Evolutionary conservation across 495 filamentous ascomycete genomes (phyloP).

Genomic region (Hyaloscypha hepaticicola): DNA sequence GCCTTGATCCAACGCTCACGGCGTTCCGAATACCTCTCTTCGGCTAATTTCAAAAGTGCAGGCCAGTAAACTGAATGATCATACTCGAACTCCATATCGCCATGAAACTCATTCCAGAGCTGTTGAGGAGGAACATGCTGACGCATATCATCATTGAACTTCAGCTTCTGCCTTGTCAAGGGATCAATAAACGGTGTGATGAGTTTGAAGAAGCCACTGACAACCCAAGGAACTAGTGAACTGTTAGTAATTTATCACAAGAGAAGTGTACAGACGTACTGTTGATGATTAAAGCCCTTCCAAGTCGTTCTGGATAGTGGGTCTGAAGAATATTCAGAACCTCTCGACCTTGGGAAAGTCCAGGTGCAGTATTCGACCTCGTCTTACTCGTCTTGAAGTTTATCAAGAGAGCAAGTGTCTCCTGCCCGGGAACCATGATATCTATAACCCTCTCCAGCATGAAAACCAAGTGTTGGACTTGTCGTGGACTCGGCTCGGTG

Average conservation of each 20-base stretch:
- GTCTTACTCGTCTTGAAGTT: conserved; percentile 74
- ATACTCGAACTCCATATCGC: conserved; percentile 77
- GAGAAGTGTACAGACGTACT: conserved; percentile 41
- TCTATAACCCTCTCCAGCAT: conserved; percentile 92
- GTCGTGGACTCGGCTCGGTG: conserved; percentile 81
- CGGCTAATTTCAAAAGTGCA: conserved; percentile 66
- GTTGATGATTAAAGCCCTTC: conserved; percentile 82
- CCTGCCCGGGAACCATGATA: conserved; percentile 80
- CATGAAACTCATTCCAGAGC: conserved; percentile 65
- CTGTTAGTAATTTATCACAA: conserved; percentile 10
- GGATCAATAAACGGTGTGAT: conserved; percentile 97
- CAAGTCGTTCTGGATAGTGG: conserved; percentile 93
- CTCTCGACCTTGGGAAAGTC: conserved; percentile 71
- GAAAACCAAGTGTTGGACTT: conserved; percentile 91
- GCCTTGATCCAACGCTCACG: conserved; percentile 71
- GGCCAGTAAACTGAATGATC: conserved; percentile 90
- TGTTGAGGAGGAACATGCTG: conserved; percentile 75
- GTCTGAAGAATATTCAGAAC: conserved; percentile 85
- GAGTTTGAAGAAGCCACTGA: conserved; percentile 89
- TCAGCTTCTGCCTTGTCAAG: conserved; percentile 83
- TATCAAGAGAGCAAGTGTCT: conserved; percentile 80
- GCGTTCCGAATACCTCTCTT: conserved; percentile 56
- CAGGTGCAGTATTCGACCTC: conserved; percentile 72
- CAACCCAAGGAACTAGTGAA: conserved; percentile 74
- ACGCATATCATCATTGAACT: conserved; percentile 86